Base-by-base conservation (phyloP, 805 yeast species). In the Zygosaccharomyces siamensis region DNA sequence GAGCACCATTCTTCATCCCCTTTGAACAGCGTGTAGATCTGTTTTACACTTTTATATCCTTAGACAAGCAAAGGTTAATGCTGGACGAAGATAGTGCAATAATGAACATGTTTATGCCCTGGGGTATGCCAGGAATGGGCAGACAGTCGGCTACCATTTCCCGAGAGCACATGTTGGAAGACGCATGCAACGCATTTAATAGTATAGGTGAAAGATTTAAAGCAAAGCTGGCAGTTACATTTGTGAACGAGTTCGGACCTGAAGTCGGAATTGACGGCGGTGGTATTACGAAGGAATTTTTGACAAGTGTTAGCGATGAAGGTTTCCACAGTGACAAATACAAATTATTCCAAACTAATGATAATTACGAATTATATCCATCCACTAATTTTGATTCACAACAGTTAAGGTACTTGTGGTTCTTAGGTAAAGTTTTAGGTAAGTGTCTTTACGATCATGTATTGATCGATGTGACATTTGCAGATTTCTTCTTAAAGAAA, bases 261-360 rank as follows among this genome's bases (percentile, higher is more conserved):
- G 98, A 92, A 63, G 89, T 83, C 0, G 99, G 99, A 1, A 84
- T 92, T 38, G 99, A 92, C 65, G 99, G 99, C 6, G 99, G 98
- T 10, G 99, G 99, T 1, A 72, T 92, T 21, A 90, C 97, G 0
- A 90, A 92, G 63, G 99, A 92, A 60, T 81, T 93, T 53, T 69
- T 92, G 47, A 89, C 92, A 2, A 73, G 84, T 44, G 81, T 89
- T 0, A 79, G 84, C 2, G 71, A 70, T 3, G 87, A 85, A 53
- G 90, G 86, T 0, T 87, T 92, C 58, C 68, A 72, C 27, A 68
- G 73, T 4, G 59, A 57, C 30, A 52, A 58, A 16, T 54, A 55
- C 30, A 51, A 54, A 1, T 58, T 78, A 5, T 80, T 81, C 50
- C 59, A 64, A 6, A 71, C 70, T 24, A 80, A 75, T 20, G 62